Percentiles rank a stretch among this genome's conserved stretches.
Conservation (phyloP, 2,329 filamentous ascomycete species). For the Colletotrichum graminicola region DNA sequence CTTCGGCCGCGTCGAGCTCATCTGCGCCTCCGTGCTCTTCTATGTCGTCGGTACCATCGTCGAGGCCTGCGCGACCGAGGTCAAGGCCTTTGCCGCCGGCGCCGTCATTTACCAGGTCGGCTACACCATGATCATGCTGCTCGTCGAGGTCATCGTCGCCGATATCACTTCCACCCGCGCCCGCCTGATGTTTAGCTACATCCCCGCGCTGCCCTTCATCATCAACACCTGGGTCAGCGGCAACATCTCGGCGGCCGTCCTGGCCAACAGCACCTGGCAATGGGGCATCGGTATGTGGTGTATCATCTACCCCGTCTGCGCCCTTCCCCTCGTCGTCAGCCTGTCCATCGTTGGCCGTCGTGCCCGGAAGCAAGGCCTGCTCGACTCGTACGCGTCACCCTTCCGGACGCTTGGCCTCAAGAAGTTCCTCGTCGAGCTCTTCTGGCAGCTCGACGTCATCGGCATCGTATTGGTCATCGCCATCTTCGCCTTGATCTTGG, state of each 20-base stretch:
- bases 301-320: constrained; percentile 69
- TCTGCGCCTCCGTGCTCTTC: constrained; percentile 70
- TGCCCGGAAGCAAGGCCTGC: constrained; percentile 63
- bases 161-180: constrained; percentile 73
- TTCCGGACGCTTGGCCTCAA: constrained; percentile 50
- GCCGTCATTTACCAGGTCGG: constrained; percentile 73
- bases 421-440: constrained; percentile 54
- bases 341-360: constrained; percentile 64
- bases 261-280: constrained; percentile 64
- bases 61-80: constrained; percentile 62
- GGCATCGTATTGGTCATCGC: constrained; percentile 61
- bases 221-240: constrained; percentile 76
- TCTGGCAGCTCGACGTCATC: constrained; percentile 60
- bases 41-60: constrained; percentile 70
- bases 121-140: constrained; percentile 70
- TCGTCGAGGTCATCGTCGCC: constrained; percentile 74
- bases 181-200: constrained; percentile 74
- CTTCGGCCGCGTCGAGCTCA: constrained; percentile 71
- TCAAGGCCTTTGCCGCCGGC: constrained; percentile 67
- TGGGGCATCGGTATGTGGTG: constrained; percentile 76
- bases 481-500: constrained; percentile 60
- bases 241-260: constrained; percentile 63
- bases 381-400: constrained; percentile 53
- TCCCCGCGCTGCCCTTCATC: constrained; percentile 70
- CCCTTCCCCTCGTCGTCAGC: constrained; percentile 67